Conservation (phyloP, 371 early-diverging fungal species). For the Umbelopsis sp. region DNA sequence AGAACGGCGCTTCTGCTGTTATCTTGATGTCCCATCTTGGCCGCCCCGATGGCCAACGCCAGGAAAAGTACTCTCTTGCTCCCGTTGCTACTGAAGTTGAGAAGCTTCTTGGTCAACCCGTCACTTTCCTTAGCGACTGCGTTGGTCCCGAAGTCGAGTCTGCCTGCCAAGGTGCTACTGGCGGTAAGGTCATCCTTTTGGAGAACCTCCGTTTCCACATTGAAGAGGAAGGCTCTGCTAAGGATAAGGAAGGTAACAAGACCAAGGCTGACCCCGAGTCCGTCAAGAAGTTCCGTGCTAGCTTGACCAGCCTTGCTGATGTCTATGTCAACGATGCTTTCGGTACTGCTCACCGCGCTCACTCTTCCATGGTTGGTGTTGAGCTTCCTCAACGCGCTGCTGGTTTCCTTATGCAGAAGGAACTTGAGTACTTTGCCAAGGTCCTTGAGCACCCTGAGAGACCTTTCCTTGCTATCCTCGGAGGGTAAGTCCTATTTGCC, state of each 20-base stretch:
- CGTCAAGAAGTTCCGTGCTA: conserved; percentile 87
- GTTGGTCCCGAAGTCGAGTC: conserved; percentile 91
- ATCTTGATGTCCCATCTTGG: conserved; percentile 98
- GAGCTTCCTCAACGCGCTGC: conserved; percentile 89
- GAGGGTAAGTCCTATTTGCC: conserved; percentile 69
- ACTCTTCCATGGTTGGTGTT: conserved; percentile 97
- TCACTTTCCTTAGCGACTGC: conserved; percentile 93
- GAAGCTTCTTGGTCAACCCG: conserved; percentile 79
- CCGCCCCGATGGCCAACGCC: conserved; percentile 94
- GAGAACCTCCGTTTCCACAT: conserved; percentile 99
- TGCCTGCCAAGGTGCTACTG: conserved; percentile 72
- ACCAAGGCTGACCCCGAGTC: conserved; percentile 84
- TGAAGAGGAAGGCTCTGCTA: conserved; percentile 97
- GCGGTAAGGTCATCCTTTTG: conserved; percentile 91
- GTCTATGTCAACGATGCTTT: conserved; percentile 99
- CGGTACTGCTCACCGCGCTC: conserved; percentile 98
- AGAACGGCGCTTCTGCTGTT: conserved; percentile 86
- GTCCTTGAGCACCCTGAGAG: conserved; percentile 90
- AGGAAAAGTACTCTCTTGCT: conserved; percentile 88
- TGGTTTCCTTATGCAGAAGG: conserved; percentile 99
- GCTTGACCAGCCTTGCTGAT: conserved; percentile 94
- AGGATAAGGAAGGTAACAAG: conserved; percentile 90
- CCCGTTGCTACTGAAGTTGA: conserved; percentile 92
- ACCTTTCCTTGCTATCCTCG: conserved; percentile 98
- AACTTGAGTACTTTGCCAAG: conserved; percentile 97